Evolutionary conservation across 768 basidiomycete species (phyloP).

Genomic region (Leccinum subgranulosum): DNA sequence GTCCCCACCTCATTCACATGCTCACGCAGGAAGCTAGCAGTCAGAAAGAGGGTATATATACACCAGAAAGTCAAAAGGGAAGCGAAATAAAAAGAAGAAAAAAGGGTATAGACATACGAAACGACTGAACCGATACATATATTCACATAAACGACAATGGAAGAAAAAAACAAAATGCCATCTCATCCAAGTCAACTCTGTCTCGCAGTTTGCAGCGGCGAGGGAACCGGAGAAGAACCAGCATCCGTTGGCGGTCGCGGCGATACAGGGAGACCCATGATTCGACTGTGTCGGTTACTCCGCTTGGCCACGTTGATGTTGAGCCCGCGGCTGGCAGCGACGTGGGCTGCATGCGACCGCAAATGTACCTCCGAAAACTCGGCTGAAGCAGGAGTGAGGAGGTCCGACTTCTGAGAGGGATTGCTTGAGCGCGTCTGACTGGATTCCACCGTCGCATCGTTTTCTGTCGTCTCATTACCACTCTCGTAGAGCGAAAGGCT

Average conservation of each 20-base stretch:
- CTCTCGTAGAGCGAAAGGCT: conserved; percentile 70
- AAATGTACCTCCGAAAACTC: conserved; percentile 34
- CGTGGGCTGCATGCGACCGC: conserved; percentile 51
- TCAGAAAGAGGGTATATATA: conserved; percentile 17
- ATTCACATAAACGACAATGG: conserved; percentile 4
- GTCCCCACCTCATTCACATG: too few relatives aligned
- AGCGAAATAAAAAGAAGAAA: conserved; percentile 9
- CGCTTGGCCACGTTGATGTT: conserved; percentile 59
- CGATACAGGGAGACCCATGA: conserved; percentile 59
- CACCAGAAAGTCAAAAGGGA: conserved; percentile 5
- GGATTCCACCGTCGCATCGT: conserved; percentile 49
- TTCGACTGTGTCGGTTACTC: conserved; percentile 60
- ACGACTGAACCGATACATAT: conserved; percentile 12
- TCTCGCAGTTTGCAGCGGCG: conserved; percentile 24
- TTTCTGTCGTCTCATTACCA: conserved; percentile 68
- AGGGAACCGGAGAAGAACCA: conserved; percentile 9
- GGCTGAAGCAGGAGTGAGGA: conserved; percentile 14
- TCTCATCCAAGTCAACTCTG: conserved; percentile 16
- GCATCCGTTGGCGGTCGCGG: conserved; percentile 27
- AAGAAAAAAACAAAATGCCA: background rate
- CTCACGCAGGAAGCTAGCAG: conserved; percentile 4
- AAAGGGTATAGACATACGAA: conserved; percentile 27
- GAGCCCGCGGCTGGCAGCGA: conserved; percentile 69
- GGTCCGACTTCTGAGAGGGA: conserved; percentile 26
- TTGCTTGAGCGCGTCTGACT: conserved; percentile 38